Evolutionary conservation across 441 rosid genomes (phyloP).

Genomic region (Cnidoscolus chayamansa): DNA sequence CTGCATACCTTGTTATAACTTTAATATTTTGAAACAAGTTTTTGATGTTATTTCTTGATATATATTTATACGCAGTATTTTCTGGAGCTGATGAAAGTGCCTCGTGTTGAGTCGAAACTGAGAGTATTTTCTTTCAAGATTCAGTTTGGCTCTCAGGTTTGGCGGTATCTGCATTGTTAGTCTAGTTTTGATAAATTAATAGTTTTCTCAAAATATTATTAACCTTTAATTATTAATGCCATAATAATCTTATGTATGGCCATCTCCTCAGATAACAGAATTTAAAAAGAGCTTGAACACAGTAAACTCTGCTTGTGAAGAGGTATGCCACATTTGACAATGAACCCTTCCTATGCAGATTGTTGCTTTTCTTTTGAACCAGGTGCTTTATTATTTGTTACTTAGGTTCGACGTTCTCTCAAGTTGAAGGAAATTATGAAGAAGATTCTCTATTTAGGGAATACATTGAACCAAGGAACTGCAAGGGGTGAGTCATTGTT

Average conservation of each 20-base stretch:
- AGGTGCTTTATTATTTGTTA: slow-evolving; percentile 22
- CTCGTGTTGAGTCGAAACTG: slow-evolving; percentile 92
- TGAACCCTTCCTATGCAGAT: slow-evolving; percentile 22
- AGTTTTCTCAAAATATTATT: slow-evolving; percentile 9
- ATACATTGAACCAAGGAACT: slow-evolving; percentile 93
- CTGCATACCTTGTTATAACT: neutral
- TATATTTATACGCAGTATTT: slow-evolving; percentile 55
- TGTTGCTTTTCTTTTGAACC: slow-evolving; percentile 20
- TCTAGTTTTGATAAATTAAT: slow-evolving; percentile 26
- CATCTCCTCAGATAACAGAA: slow-evolving; percentile 58
- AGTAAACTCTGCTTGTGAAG: slow-evolving; percentile 89
- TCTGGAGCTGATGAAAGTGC: slow-evolving; percentile 96
- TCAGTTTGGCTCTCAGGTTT: slow-evolving; percentile 91
- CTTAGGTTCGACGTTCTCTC: slow-evolving; percentile 74
- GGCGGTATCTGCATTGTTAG: slow-evolving; percentile 46
- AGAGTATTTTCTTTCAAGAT: slow-evolving; percentile 97
- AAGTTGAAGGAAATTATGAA: slow-evolving; percentile 91
- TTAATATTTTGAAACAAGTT: neutral
- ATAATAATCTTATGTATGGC: slow-evolving; percentile 17
- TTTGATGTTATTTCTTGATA: neutral
- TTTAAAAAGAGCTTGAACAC: slow-evolving; percentile 79
- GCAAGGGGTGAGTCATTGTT: slow-evolving; percentile 70
- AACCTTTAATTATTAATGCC: slow-evolving; percentile 7
- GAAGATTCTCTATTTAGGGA: slow-evolving; percentile 83
- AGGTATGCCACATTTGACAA: slow-evolving; percentile 47